These are phyloP conservation scores for Pleurotus tuber-regium DNA, from an alignment of 768 basidiomycete species.

Conservation along the genomic window DNA sequence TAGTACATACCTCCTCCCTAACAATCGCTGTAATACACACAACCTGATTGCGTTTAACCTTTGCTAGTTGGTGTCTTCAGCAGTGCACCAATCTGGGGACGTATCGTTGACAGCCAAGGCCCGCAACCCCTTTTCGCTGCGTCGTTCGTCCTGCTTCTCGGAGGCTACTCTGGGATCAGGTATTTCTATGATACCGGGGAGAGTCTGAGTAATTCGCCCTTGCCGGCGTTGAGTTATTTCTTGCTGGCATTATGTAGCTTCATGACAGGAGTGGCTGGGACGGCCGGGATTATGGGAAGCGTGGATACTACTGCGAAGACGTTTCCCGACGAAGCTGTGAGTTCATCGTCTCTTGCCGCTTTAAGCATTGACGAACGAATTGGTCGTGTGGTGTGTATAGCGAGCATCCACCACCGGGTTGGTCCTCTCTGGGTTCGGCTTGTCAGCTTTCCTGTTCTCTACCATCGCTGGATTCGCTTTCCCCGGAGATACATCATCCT, in stretches of 20 bases:
- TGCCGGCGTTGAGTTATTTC: slow-evolving; percentile 43
- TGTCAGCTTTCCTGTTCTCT: slow-evolving; percentile 93
- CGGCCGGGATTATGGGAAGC: slow-evolving; percentile 64
- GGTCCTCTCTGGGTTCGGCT: slow-evolving; percentile 84
- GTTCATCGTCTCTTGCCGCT: slow-evolving; percentile 14
- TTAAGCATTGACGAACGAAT: slow-evolving; percentile 23
- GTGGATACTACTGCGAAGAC: slow-evolving; percentile 83
- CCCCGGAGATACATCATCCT: slow-evolving; percentile 75
- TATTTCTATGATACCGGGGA: slow-evolving; percentile 60
- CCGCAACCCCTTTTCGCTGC: slow-evolving; percentile 63
- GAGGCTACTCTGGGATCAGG: slow-evolving; percentile 76
- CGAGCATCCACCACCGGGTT: slow-evolving; percentile 77
- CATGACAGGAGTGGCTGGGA: slow-evolving; percentile 77
- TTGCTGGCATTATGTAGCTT: slow-evolving; percentile 62
- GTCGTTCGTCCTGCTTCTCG: slow-evolving; percentile 61
- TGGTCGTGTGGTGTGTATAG: slow-evolving; percentile 18
- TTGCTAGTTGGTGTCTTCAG: slow-evolving; percentile 66
- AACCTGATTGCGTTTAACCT: slow-evolving; percentile 3
- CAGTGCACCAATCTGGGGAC: slow-evolving; percentile 79
- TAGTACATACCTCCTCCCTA: slow-evolving; percentile 37
- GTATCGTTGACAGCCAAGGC: slow-evolving; percentile 70
- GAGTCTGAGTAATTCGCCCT: slow-evolving; percentile 25
- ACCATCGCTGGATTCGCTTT: slow-evolving; percentile 68
- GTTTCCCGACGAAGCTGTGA: slow-evolving; percentile 64
- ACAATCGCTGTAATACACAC: neutral